These are phyloP conservation scores for Fraxinus velutina DNA, from an alignment of 305 asterid species.

Conservation along the genomic window DNA sequence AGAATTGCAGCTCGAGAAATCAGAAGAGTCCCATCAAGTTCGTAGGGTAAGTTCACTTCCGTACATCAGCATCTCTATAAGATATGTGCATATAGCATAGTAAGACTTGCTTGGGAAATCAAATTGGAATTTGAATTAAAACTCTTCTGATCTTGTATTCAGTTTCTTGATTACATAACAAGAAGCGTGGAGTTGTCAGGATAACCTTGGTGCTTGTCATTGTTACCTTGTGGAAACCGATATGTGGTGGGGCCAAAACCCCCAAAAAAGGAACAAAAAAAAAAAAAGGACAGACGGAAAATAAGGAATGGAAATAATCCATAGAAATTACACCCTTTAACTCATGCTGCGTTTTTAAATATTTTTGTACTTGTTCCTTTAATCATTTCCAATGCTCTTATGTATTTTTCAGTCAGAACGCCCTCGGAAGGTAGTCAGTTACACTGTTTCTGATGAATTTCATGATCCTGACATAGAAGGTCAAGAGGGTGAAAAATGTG, in stretches of 20 bases:
- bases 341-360: background rate
- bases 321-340: background rate
- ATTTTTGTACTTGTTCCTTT: background rate
- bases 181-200: background rate
- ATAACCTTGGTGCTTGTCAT: background rate
- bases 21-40: slow-evolving; percentile 44
- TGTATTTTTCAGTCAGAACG: slow-evolving; percentile 62
- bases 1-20: slow-evolving; percentile 31
- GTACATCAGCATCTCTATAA: background rate
- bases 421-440: slow-evolving; percentile 52
- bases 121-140: background rate
- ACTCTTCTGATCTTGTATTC: background rate
- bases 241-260: background rate
- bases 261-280: background rate
- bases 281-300: background rate
- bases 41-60: slow-evolving; percentile 58
- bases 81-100: background rate
- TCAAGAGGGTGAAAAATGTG: slow-evolving; percentile 25
- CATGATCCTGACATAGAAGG: slow-evolving; percentile 24
- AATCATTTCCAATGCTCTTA: slow-evolving; percentile 9
- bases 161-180: background rate
- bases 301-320: background rate
- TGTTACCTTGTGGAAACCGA: background rate
- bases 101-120: background rate
- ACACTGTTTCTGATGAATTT: slow-evolving; percentile 35